These are phyloP conservation scores for Rosa multiflora DNA, from an alignment of 306 rosid species.

Conservation along the genomic window DNA sequence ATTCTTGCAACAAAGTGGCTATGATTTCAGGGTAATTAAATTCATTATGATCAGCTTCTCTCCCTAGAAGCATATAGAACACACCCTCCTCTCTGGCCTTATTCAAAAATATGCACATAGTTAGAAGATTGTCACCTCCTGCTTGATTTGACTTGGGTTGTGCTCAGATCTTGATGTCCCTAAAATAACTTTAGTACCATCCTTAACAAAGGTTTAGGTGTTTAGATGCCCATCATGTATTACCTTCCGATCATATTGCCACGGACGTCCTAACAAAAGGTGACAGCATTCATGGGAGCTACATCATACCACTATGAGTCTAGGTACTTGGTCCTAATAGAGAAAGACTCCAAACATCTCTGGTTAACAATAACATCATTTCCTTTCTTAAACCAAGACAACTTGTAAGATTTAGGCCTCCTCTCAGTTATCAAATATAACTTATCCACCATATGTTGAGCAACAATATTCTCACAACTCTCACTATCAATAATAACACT, in stretches of 20 bases:
- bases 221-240: no score
- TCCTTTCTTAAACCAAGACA: background rate
- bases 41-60: no score
- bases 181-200: no score
- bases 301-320: background rate
- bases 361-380: background rate
- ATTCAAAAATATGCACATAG: no score
- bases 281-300: background rate
- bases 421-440: background rate
- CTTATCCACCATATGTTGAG: background rate
- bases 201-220: no score
- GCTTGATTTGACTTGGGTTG: no score
- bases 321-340: background rate
- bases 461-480: background rate
- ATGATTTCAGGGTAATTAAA: no score
- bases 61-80: no score
- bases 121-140: no score
- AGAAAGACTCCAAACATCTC: background rate
- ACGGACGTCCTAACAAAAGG: background rate
- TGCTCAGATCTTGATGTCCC: no score
- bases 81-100: no score
- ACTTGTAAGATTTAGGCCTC: background rate
- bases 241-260: background rate
- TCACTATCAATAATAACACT: background rate
- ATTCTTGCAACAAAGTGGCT: no score